Base-by-base conservation (phyloP, 208 protist species). In the Leishmania gerbilli region DNA sequence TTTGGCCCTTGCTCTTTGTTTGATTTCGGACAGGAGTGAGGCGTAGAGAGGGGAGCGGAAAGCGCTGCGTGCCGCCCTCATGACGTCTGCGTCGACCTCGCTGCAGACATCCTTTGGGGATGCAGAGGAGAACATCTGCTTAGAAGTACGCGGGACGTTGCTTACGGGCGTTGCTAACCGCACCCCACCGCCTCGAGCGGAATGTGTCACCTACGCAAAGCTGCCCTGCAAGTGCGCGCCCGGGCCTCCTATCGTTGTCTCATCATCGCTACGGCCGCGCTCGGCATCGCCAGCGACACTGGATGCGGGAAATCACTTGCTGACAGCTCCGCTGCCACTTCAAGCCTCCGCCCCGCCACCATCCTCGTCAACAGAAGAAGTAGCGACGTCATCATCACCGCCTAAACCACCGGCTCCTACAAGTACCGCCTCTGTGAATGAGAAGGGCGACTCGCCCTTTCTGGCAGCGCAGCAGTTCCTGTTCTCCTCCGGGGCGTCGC, bases 391-490 rank as follows among this genome's bases (percentile, higher is more conserved):
- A 31, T 11, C 31, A 6, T 6, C 31, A 27, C 31, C 6, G 27
- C 31, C 15, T 9, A 31, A 31, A 6, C 31, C 72, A 15, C 19
- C 72, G 72, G 21, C 51, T 27, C 34, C 51, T 8, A 34, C 51
- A 42, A 27, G 34, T 5, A 34, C 53, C 11, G n/a, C 13, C 34
- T 53, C 79, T 42, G 62, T 21, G 13, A 65, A 56, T 11, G 40
- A 72, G 40, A 77, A 71, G 42, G 49, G 62, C 0, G 78, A 75
- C 17, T 74, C 82, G 17, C 27, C 82, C 11, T 37, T 85, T 62
- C 77, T 79, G 19, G 77, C 77, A 8, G 82, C 82, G 2, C 82
- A 85, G 62, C 71, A 82, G 4, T 79, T 85, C 34, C 24, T 85
- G 0, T 71, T 75, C 47, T 67, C 82, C 74, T 85, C 82, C 13